Evolutionary conservation across 2,329 filamentous ascomycete genomes (phyloP).

Genomic region (Colletotrichum musicola): DNA sequence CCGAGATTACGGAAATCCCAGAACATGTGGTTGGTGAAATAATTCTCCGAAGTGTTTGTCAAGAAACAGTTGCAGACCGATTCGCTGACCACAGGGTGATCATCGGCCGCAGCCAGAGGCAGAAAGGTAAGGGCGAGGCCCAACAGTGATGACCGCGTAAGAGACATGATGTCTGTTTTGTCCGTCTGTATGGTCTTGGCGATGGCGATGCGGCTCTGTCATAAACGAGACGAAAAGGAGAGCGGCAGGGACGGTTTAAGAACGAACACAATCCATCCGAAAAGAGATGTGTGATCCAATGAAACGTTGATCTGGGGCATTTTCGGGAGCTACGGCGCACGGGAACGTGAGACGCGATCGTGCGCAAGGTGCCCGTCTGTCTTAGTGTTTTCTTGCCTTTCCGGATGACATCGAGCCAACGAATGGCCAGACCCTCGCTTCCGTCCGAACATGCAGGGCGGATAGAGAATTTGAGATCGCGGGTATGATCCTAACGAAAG

Average conservation of each 20-base stretch:
- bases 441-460: background rate
- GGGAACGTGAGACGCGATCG: conserved; percentile 36
- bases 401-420: conserved; percentile 18
- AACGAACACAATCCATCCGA: conserved; percentile 1
- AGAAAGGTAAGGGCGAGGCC: conserved; percentile 25
- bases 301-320: conserved; percentile 7
- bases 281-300: background rate
- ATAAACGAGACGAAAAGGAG: background rate
- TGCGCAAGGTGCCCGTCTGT: conserved; percentile 1
- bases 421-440: conserved; percentile 24
- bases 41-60: conserved; percentile 59
- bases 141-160: conserved; percentile 42
- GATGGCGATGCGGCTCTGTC: conserved; percentile 8
- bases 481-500: conserved; percentile 2
- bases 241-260: conserved; percentile 14
- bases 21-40: conserved; percentile 61
- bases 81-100: conserved; percentile 45
- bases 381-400: conserved; percentile 3
- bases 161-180: conserved; percentile 17
- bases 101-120: conserved; percentile 23
- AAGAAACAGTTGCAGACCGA: conserved; percentile 61
- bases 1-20: conserved; percentile 62
- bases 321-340: conserved; percentile 19
- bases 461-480: background rate
- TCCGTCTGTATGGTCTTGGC: conserved; percentile 9